Evolutionary conservation across 805 yeast species (phyloP), one percentile per base, ranked within the genome.

Genomic region (Starmera amethionina): DNA sequence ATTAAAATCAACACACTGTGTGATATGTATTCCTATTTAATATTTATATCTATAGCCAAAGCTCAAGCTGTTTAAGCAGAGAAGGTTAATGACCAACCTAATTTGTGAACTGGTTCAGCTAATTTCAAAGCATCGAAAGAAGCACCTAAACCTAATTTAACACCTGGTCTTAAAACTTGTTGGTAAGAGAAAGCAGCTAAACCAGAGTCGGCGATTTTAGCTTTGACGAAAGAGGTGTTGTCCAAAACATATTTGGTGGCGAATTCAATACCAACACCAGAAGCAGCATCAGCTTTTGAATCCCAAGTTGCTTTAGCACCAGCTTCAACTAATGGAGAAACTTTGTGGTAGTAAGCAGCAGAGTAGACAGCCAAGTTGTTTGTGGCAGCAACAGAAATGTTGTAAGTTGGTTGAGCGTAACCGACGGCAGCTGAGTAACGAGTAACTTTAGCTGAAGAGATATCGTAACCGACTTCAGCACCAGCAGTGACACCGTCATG

Each of bases 241-340:
- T 93, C 98, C 62, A 94, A 79, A 54, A 73, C 70, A 79, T 90
- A 90, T 78, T 87, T 90, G 65, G 96, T 79, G 56, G 96, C 97
- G 51, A 89, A 83, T 76, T 93, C 98, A 58, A 93, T 79, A 59
- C 82, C 86, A 56, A 89, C 96, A 55, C 76, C 70, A 63, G 84
- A 75, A 52, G 88, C 77, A 38, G 82, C 65, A 46, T 61, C 61
- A 36, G 77, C 63, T 65, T 77, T 75, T 48, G 95, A 79, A 72
- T 88, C 96, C 79, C 90, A 86, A 52, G 93, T 80, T 58, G 96
- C 96, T 76, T 85, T 89, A 60, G 97, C 95, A 73, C 97, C 98
- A 57, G 88, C 95, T 77, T 93, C 96, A 55, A 90, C 86, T 55
- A 72, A 67, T 51, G 94, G 85, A 56, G 88, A 77, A 48, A 93